Percentiles rank a stretch among this genome's conserved stretches.
phyloP scores from a whole-genome alignment of 2,329 filamentous ascomycete species.

The Coniochaeta hoffmannii region DNA sequence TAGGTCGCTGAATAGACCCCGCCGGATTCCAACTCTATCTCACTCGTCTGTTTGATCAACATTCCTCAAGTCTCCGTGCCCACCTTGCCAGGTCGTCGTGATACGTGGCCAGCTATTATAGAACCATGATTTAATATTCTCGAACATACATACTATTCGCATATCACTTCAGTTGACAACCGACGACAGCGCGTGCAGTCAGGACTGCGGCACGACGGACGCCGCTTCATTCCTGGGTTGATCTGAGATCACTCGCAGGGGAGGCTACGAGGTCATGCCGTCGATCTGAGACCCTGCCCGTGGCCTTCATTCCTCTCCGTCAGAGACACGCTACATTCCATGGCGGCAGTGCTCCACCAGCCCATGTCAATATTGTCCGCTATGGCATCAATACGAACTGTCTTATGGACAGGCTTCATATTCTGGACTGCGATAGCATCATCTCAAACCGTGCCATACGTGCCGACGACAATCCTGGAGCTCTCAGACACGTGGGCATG shows the following conservation, averaged over 20 bases:
- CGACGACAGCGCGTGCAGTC: background rate
- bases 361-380: background rate
- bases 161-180: background rate
- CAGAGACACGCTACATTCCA: background rate
- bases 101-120: slow-evolving; percentile 4
- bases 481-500: slow-evolving; percentile 32
- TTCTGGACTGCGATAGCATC: slow-evolving; percentile 13
- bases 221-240: background rate
- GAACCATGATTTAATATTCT: slow-evolving; percentile 4
- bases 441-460: slow-evolving; percentile 60
- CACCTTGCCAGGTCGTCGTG: slow-evolving; percentile 4
- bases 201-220: background rate
- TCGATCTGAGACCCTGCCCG: slow-evolving; percentile 1
- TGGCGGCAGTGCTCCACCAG: background rate
- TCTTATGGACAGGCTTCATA: background rate
- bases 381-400: background rate
- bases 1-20: background rate
- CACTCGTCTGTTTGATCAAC: background rate
- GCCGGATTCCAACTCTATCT: background rate
- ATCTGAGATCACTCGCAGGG: background rate
- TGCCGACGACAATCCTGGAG: slow-evolving; percentile 64
- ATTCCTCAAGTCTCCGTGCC: background rate
- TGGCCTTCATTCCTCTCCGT: background rate
- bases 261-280: background rate
- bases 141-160: background rate